These are phyloP conservation scores for Thalassiosira mediterranea DNA, from an alignment of 352 stramenopile species.

Conservation along the genomic window DNA sequence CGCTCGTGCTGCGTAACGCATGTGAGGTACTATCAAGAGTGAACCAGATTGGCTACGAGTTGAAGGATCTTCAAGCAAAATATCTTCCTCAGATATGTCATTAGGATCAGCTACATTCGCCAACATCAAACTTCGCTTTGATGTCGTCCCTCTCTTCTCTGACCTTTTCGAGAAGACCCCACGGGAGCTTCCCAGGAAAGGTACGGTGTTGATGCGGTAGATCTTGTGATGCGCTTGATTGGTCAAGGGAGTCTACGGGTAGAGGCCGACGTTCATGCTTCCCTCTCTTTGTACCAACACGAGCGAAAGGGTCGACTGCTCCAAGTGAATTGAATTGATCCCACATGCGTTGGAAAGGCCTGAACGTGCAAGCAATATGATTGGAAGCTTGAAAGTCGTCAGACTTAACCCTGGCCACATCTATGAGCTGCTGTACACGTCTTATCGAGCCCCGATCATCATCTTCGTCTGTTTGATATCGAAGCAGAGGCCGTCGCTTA, in stretches of 20 bases:
- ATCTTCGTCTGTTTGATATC: neutral
- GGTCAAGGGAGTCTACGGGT: neutral
- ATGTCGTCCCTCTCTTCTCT: constrained; percentile 30
- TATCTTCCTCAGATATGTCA: too few species aligned
- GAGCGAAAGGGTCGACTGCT: constrained; percentile 5
- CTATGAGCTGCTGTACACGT: constrained; percentile 19
- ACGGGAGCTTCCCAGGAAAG: constrained; percentile 33
- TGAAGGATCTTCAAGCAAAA: too few species aligned
- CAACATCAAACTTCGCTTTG: neutral
- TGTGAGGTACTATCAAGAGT: too few species aligned
- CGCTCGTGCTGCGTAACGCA: too few species aligned
- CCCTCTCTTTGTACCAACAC: too few species aligned
- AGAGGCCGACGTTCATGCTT: neutral
- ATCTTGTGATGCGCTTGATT: neutral
- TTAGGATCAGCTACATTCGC: too few species aligned
- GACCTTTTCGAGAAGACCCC: constrained; percentile 27
- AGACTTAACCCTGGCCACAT: constrained; percentile 13
- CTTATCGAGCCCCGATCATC: neutral
- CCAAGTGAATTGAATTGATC: constrained; percentile 19
- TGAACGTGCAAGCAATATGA: constrained; percentile 20
- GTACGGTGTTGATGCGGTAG: neutral
- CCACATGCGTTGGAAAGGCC: constrained; percentile 28
- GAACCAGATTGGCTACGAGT: too few species aligned
- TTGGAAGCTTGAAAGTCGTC: constrained; percentile 9
- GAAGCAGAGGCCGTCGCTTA: constrained; percentile 10